Conservation (phyloP, 306 rosid species). For the Castanospermum australe region DNA sequence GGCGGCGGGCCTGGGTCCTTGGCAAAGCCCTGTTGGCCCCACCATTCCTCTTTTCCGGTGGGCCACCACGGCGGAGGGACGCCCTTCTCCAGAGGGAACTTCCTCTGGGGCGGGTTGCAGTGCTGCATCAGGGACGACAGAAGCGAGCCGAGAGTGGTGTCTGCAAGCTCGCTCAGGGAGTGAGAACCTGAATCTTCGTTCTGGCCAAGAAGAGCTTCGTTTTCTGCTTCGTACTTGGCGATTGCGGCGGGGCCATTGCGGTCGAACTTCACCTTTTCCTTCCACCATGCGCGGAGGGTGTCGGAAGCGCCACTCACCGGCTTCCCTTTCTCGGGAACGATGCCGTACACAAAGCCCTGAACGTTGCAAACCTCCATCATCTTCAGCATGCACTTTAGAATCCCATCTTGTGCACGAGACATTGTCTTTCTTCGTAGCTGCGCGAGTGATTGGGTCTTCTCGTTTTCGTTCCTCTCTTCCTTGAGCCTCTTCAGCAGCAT, state of each 20-base stretch:
- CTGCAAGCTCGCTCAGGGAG: conserved; percentile 55
- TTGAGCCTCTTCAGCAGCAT: conserved; percentile 1
- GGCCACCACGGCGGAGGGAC: too few relatives aligned
- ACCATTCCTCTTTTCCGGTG: too few relatives aligned
- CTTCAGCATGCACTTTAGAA: conserved; percentile 68
- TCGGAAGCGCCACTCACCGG: conserved; percentile 74
- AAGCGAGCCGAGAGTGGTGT: conserved; percentile 64
- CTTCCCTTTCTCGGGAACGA: conserved; percentile 66
- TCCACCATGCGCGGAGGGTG: conserved; percentile 89
- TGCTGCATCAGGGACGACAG: conserved; percentile 64
- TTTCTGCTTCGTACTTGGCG: conserved; percentile 52
- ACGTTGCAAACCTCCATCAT: conserved; percentile 76
- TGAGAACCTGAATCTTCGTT: conserved; percentile 37
- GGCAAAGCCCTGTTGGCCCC: too few relatives aligned
- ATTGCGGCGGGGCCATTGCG: conserved; percentile 68
- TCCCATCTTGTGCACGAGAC: conserved; percentile 65
- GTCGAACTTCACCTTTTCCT: conserved; percentile 64
- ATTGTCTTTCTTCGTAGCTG: conserved; percentile 50
- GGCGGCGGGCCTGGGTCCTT: too few relatives aligned
- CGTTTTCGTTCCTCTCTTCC: background rate
- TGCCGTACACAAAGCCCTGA: conserved; percentile 77
- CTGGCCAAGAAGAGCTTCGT: conserved; percentile 32
- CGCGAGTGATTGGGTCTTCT: background rate
- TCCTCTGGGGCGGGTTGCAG: conserved; percentile 72
- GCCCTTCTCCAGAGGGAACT: conserved; percentile 66